Conservation (phyloP, 768 basidiomycete genomes). For the Leucocoprinus sp. region DNA sequence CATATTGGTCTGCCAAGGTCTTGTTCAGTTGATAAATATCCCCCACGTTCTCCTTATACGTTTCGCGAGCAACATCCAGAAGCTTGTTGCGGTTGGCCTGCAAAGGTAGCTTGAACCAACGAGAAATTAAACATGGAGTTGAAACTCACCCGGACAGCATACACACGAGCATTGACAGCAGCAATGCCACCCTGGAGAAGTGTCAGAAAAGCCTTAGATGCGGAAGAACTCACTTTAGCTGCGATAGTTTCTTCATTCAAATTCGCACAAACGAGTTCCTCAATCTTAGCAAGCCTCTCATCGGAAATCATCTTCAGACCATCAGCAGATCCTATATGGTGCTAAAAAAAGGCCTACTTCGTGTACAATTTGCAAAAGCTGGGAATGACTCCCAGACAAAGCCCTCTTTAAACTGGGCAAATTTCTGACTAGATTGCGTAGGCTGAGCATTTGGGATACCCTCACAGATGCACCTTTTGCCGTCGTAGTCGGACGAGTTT, state of each 20-base stretch:
- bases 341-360: conserved; percentile 34
- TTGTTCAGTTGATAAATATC: conserved; percentile 73
- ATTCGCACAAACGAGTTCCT: conserved; percentile 45
- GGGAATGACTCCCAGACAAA: conserved; percentile 47
- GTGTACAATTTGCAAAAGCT: conserved; percentile 52
- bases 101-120: background rate
- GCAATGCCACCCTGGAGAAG: conserved; percentile 53
- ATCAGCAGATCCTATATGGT: background rate
- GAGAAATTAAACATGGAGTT: background rate
- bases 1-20: conserved; percentile 50
- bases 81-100: conserved; percentile 74
- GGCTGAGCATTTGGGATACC: conserved; percentile 70
- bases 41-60: conserved; percentile 86
- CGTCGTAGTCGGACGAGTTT: conserved; percentile 42
- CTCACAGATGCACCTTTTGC: conserved; percentile 61
- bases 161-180: conserved; percentile 75
- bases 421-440: conserved; percentile 64
- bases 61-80: conserved; percentile 91
- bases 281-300: conserved; percentile 57
- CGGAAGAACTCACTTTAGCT: conserved; percentile 41
- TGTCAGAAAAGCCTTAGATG: background rate
- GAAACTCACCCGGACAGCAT: conserved; percentile 67
- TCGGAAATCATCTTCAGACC: conserved; percentile 61
- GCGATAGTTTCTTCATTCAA: conserved; percentile 66
- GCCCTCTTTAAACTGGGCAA: conserved; percentile 58